Base-by-base conservation (phyloP, 2,329 filamentous ascomycete species). In the Botrytis pseudocinerea region DNA sequence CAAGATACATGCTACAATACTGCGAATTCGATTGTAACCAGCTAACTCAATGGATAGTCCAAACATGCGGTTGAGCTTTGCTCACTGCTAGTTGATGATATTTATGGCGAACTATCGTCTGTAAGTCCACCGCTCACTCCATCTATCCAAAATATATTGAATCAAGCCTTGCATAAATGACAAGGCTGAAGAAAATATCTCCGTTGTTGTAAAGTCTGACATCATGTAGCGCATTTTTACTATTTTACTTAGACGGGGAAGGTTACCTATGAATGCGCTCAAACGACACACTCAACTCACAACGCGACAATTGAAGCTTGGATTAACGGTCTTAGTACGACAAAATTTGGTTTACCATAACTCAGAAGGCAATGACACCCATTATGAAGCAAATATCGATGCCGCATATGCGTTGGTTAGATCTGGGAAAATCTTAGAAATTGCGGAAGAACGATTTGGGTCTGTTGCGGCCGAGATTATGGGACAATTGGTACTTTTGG, bases 101-200 rank as follows among this genome's bases (percentile, higher is more conserved):
- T 93, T 74, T 95, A 96, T 82, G 96, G 96, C 81, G 93, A 97
- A 84, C 90, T 98, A 74, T 94, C 94, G 75, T 93, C 94, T 81
- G 95, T 98, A 92, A 80, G 92, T 85, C 63, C 74, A 42, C 63
- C 73, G 57, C 46, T 65, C 22, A 42, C 46, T 65, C 48, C 40
- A 46, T 65, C n/a, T 42, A 32, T 12, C 18, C 44, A 73, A 35
- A 59, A 62, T 48, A 59, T 48, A 65, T 16, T 22, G 22, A 63
- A 32, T 38, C 48, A 62, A 61, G 66, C 59, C 60, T 71, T 46
- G 16, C 46, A 10, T 64, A 71, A 71, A 76, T 73, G 72, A 68
- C 71, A 54, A 69, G 54, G 61, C 68, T 70, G 74, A 69, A 76
- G 73, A 74, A 70, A 46, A 12, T 16, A 38, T 63, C 18, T 63